Conservation (phyloP, 1,284 basidiomycete species). For the Boletus semigastroideus region DNA sequence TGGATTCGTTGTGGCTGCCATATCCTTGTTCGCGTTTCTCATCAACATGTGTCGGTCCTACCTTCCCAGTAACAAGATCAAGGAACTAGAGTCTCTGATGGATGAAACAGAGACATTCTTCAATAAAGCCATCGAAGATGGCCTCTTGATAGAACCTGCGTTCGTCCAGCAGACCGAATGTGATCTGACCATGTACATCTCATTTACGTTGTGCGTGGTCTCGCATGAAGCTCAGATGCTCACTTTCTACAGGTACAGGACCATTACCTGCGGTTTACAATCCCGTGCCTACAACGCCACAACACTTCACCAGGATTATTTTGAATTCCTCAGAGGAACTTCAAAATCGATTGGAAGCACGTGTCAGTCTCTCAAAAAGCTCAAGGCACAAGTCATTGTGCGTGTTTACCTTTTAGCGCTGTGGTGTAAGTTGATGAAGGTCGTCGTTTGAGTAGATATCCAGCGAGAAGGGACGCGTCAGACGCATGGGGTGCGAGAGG, state of each 20-base stretch:
- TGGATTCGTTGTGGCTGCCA: conserved; percentile 1
- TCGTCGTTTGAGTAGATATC: background rate
- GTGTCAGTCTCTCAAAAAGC: background rate
- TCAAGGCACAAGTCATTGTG: conserved; percentile 5
- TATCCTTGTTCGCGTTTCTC: background rate
- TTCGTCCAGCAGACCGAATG: background rate
- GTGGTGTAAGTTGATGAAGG: background rate
- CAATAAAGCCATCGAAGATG: conserved; percentile 3
- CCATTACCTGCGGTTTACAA: background rate
- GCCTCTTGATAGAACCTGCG: background rate
- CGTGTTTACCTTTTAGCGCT: background rate
- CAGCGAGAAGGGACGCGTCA: background rate
- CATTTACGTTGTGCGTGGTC: background rate
- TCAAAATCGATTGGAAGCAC: background rate
- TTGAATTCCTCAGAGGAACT: background rate
- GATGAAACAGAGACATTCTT: conserved; percentile 3
- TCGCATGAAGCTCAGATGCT: background rate
- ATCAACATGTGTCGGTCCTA: background rate
- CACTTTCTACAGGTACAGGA: background rate
- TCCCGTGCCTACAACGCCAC: background rate
- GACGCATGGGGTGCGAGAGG: background rate
- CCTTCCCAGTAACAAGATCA: conserved; percentile 8
- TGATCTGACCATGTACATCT: background rate
- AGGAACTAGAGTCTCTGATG: conserved; percentile 4
- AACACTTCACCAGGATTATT: background rate